Evolutionary conservation across 2,329 filamentous ascomycete genomes (phyloP), one percentile per base, ranked within the genome.

Genomic region (Akanthomyces muscarius): DNA sequence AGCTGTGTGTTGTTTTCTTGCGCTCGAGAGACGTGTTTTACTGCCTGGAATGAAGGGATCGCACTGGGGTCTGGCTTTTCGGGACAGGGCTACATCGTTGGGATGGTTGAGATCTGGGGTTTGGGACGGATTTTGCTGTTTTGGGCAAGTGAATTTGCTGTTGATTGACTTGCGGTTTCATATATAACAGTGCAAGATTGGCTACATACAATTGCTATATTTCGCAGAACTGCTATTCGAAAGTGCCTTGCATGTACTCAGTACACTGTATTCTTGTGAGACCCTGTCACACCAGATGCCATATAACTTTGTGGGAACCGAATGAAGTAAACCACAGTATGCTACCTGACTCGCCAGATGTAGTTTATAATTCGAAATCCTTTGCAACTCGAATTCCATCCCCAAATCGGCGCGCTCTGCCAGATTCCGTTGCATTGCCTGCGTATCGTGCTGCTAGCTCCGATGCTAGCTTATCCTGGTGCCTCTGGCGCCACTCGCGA

Each of bases 111-210:
- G 18, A 2, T 51, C 11, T 16, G 1, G n/a, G 57, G 21, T 21
- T 10, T 36, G 6, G 57, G 47, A 36, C 11, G 38, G 33, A 48
- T 5, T 44, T 44, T 42, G 33, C 33, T 51, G 45, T 51, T 51
- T 51, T 30, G 33, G 36, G 45, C 33, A 30, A 44, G 47, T 25
- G 45, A 23, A 42, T 21, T 45, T 45, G 13, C 48, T 53, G 38
- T 61, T 52, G 48, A 58, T 44, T 61, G 18, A 23, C n/a, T 61
- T 61, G 38, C 38, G 36, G 48, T 45, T 52, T 61, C 44, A 33
- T 45, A 45, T 25, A 53, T 53, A 38, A 44, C 47, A 60, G 23
- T 42, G n/a, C 7, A 5, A 30, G 16, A 51, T 52, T 52, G 51
- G 57, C 57, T 51, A 30, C 30, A 47, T 52, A 60, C 33, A 42